Evolutionary conservation across 2,329 filamentous ascomycete genomes (phyloP), one percentile per base, ranked within the genome.

Genomic region (Alternaria panax): DNA sequence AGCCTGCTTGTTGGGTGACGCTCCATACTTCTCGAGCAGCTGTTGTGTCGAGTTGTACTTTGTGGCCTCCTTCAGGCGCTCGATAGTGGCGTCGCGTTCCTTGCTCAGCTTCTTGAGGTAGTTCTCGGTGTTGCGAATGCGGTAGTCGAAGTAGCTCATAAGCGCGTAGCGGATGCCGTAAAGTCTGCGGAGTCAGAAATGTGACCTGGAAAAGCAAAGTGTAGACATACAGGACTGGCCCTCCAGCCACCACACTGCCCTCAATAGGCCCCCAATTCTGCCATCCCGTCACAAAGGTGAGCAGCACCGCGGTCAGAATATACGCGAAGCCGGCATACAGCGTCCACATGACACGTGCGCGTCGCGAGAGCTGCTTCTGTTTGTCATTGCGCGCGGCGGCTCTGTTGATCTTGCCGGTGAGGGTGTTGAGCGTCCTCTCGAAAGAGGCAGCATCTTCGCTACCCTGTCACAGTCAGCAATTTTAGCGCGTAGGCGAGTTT

Each of bases 11-110:
- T 71, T 79, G 62, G 79, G 65, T 47, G 89, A 87, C 20, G 84
- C 82, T 9, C 93, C 93, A 76, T 99, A 99, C 72, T 98, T 99
- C 72, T 98, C 92, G 11, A 99, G 86, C 60, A 99, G 80, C 75
- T 97, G 88, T 72, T 96, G 88, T 1, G 95, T 99, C 30, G 93
- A 95, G 79, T 98, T 92, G 81, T 97, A 99, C 78, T 92, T 97
- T 32, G 95, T 99, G 25, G 93, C 93, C 59, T 90, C 89, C 80
- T 99, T 99, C 64, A 99, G 87, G 79, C 93, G 93, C 76, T 96
- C 90, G 66, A 99, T 98, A 2, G 93, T 97, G 69, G 88, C 88
- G 59, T 91, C 88, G 54, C 94, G 88, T 78, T 97, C 91, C 54
- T 88, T 87, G 71, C 93, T 88, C 34, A 93, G 85, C 20, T 86